Conservation (phyloP, 2,329 filamentous ascomycete species). For the Xylaria sp. region DNA sequence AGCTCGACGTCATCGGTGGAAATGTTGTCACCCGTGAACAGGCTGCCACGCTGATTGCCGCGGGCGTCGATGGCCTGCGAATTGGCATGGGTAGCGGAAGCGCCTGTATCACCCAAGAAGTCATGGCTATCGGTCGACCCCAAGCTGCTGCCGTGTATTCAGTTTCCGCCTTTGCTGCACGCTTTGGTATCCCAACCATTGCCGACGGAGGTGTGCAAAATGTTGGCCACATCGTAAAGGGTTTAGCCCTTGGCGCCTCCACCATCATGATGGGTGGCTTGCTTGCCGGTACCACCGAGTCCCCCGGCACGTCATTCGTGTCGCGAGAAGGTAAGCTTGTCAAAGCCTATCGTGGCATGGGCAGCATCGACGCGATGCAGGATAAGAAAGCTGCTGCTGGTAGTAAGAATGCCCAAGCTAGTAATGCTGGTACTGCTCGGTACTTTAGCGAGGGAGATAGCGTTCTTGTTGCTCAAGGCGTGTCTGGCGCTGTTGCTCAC, state of each 20-base stretch:
- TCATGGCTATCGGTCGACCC: conserved; percentile 97
- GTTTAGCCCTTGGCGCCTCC: conserved; percentile 90
- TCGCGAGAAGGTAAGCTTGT: conserved; percentile 97
- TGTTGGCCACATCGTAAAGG: conserved; percentile 98
- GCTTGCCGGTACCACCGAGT: conserved; percentile 95
- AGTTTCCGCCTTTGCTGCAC: conserved; percentile 87
- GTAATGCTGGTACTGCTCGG: conserved; percentile 94
- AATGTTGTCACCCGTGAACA: conserved; percentile 99
- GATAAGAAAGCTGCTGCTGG: conserved; percentile 92
- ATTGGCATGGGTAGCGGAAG: conserved; percentile 99
- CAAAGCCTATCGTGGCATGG: conserved; percentile 99
- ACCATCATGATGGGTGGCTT: conserved; percentile 99
- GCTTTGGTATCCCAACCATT: conserved; percentile 97
- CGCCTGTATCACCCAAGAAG: conserved; percentile 98
- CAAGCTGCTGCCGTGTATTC: conserved; percentile 94
- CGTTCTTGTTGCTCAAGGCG: conserved; percentile 95
- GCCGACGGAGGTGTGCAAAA: conserved; percentile 98
- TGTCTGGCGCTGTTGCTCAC: conserved; percentile 86
- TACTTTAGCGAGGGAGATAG: conserved; percentile 99
- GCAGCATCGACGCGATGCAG: conserved; percentile 98
- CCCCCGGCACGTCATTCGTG: conserved; percentile 95
- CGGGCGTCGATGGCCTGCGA: conserved; percentile 93
- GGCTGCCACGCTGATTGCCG: conserved; percentile 89
- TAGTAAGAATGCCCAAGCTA: conserved; percentile 77
- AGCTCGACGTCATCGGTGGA: conserved; percentile 93